phyloP scores from a whole-genome alignment of 768 basidiomycete genomes.

The Cystofilobasidium bisporidii region DNA sequence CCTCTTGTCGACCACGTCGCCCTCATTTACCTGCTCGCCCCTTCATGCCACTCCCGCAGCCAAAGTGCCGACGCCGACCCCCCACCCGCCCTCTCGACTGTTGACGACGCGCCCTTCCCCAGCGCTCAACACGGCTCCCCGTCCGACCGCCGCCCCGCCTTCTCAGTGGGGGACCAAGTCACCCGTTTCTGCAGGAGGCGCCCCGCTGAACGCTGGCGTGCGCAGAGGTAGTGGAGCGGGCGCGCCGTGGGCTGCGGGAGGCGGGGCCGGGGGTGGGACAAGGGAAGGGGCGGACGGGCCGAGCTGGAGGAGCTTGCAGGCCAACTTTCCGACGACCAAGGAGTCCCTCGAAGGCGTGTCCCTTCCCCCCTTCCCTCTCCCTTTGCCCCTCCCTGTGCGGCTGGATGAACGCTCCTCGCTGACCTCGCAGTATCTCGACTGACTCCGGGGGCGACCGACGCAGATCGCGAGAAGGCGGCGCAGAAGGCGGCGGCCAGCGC shows the following conservation, averaged over 20 bases:
- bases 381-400: background rate
- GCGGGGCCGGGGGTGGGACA: background rate
- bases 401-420: no score
- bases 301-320: conserved; percentile 33
- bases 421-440: no score
- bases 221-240: background rate
- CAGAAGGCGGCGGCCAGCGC: conserved; percentile 18
- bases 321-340: conserved; percentile 91
- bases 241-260: background rate
- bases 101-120: conserved; percentile 51
- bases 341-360: conserved; percentile 77
- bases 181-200: no score
- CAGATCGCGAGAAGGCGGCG: background rate
- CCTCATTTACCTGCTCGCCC: no score
- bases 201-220: no score
- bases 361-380: no score
- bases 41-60: no score
- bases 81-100: conserved; percentile 59
- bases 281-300: background rate
- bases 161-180: conserved; percentile 43
- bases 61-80: conserved; percentile 45
- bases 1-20: no score
- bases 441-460: no score
- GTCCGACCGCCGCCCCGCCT: conserved; percentile 52
- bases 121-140: conserved; percentile 46